phyloP scores from a whole-genome alignment of 2,329 filamentous ascomycete genomes.

The Penicillium sp. region DNA sequence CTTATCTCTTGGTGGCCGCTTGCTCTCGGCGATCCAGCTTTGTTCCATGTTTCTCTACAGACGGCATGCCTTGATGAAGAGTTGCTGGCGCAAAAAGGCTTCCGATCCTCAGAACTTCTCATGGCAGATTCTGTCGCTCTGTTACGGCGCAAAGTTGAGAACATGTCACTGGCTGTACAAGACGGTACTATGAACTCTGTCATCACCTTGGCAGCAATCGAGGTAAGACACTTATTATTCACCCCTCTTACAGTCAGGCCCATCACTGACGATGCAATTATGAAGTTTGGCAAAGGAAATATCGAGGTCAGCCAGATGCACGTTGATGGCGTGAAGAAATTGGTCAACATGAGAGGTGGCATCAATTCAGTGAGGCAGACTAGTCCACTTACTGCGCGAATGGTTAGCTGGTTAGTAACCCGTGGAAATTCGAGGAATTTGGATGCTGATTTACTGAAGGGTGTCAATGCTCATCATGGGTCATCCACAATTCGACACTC shows the following conservation, averaged over 20 bases:
- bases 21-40: conserved; percentile 55
- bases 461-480: conserved; percentile 59
- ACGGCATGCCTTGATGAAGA: conserved; percentile 60
- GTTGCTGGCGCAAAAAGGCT: conserved; percentile 52
- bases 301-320: conserved; percentile 48
- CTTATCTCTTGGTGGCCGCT: conserved; percentile 62
- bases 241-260: neutral
- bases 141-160: conserved; percentile 51
- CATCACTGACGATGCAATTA: conserved; percentile 1
- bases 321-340: conserved; percentile 50
- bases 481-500: conserved; percentile 53
- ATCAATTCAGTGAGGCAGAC: conserved; percentile 50
- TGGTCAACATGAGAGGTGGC: conserved; percentile 54
- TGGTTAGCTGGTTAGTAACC: conserved; percentile 53
- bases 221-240: conserved; percentile 42
- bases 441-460: conserved; percentile 37
- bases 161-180: conserved; percentile 49
- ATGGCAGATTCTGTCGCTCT: conserved; percentile 59
- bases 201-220: conserved; percentile 59
- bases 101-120: conserved; percentile 54
- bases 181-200: conserved; percentile 60
- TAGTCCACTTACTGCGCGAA: conserved; percentile 56
- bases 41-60: conserved; percentile 61
- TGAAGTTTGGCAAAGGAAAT: conserved; percentile 57
- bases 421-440: neutral